Percentiles rank a stretch among this genome's conserved stretches.
Evolutionary conservation across 345 rosid species (phyloP).

Genomic region (Isatis tinctoria): DNA sequence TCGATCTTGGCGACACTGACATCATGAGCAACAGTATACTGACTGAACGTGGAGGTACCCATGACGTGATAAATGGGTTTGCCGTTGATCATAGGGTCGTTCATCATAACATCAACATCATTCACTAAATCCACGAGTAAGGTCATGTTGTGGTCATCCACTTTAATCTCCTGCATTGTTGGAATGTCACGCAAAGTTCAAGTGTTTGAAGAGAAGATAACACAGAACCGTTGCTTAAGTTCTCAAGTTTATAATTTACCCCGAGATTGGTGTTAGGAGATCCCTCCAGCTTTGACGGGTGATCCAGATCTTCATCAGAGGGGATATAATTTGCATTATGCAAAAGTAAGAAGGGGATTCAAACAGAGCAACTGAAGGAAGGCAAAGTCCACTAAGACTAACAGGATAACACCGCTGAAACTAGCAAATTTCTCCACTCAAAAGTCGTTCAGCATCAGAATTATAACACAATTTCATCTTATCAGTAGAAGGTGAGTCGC

Average conservation of each 20-base stretch:
- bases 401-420: slow-evolving; percentile 2
- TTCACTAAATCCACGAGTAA: too few relatives aligned
- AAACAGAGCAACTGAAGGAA: slow-evolving; percentile 14
- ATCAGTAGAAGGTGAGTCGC: background rate
- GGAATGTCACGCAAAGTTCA: background rate
- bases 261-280: slow-evolving; percentile 37
- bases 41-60: slow-evolving; percentile 99
- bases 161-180: slow-evolving; percentile 79
- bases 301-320: slow-evolving; percentile 73
- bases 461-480: background rate
- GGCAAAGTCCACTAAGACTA: background rate
- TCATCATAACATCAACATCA: slow-evolving; percentile 96
- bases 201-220: slow-evolving; percentile 2
- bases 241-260: slow-evolving; percentile 17
- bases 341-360: slow-evolving; percentile 25
- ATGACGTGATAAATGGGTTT: slow-evolving; percentile 90
- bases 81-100: slow-evolving; percentile 76
- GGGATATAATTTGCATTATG: slow-evolving; percentile 91
- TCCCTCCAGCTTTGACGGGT: slow-evolving; percentile 83
- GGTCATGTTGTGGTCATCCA: slow-evolving; percentile 73
- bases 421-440: background rate
- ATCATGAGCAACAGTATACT: slow-evolving; percentile 95
- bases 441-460: background rate
- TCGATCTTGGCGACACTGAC: slow-evolving; percentile 97
- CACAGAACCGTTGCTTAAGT: background rate